Evolutionary conservation across 768 basidiomycete genomes (phyloP).

Genomic region (Trametes sanguinea): DNA sequence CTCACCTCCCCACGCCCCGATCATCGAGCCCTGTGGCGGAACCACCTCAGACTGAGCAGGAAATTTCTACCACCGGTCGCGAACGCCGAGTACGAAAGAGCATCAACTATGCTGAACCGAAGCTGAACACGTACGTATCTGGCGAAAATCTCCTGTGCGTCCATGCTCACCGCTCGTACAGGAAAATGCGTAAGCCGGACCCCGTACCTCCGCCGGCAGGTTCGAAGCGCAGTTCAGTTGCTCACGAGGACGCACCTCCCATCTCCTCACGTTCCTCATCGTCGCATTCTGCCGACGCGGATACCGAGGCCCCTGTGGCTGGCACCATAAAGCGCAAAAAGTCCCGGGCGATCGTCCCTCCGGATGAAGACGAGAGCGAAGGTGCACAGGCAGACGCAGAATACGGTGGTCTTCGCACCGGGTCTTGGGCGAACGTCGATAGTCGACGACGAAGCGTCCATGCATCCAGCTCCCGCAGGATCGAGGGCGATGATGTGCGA

Average conservation of each 20-base stretch:
- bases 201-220: slow-evolving; percentile 38
- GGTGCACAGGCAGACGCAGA: slow-evolving; percentile 75
- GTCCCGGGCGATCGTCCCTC: slow-evolving; percentile 48
- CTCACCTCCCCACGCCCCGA: slow-evolving; percentile 52
- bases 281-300: slow-evolving; percentile 17
- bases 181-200: slow-evolving; percentile 91
- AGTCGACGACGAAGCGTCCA: slow-evolving; percentile 51
- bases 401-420: slow-evolving; percentile 39
- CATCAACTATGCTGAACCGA: slow-evolving; percentile 85
- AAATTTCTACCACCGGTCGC: slow-evolving; percentile 39
- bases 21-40: slow-evolving; percentile 47
- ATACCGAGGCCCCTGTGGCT: slow-evolving; percentile 19
- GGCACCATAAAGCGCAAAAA: slow-evolving; percentile 50
- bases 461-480: slow-evolving; percentile 29
- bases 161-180: slow-evolving; percentile 31
- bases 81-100: slow-evolving; percentile 72
- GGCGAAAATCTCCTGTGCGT: background rate
- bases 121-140: slow-evolving; percentile 75
- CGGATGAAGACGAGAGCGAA: slow-evolving; percentile 63
- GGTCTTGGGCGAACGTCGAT: slow-evolving; percentile 57
- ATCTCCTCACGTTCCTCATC: slow-evolving; percentile 24
- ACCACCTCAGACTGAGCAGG: slow-evolving; percentile 37
- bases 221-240: slow-evolving; percentile 31
- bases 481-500: slow-evolving; percentile 54
- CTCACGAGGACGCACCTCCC: slow-evolving; percentile 20